Evolutionary conservation across 176 grass and related monocot genomes (phyloP), one percentile per base, ranked within the genome.

Genomic region (Musa itinerans): DNA sequence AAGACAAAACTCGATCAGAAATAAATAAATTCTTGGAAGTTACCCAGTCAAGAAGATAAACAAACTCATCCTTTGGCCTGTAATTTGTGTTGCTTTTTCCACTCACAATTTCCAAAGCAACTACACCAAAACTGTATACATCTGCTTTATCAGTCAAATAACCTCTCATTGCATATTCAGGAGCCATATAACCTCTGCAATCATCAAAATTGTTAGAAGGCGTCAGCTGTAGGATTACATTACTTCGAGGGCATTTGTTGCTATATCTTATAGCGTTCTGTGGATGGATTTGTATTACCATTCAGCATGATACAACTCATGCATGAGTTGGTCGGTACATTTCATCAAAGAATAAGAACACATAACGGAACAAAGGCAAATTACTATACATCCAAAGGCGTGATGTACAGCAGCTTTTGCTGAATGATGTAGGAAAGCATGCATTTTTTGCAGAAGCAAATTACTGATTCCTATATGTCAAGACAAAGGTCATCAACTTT

Each of bases 1-100:
- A 43, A 6, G 34, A 43, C 34, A 43, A 43, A 43, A 5, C 34
- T 43, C 34, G 34, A 43, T 43, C 4, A 6, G 0, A 43, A 43
- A 6, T 43, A 43, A 43, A 43, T 43, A 43, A 43, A 43, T 43
- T 43, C 57, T 73, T 65, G 62, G 61, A 62, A 86, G 62, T 78
- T 91, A 93, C 94, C 94, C 94, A 89, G 77, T 98, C 94, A 22
- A 98, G 88, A 69, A 98, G 94, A 80, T 91, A 89, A 71, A 98
- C 88, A 67, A 90, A 98, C 7, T 98, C 94, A 85, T 98, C 88
- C 68, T 88, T 86, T 27, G 94, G 90, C 76, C 80, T 88, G 83
- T 98, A 98, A 84, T 86, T 93, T 71, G 90, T 98, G 72, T 98
- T 93, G 58, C 90, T 98, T 86, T 98, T 98, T 59, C 90, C 88